Evolutionary conservation across 176 grass and related monocot species (phyloP).

Genomic region (Dactylis glomerata): DNA sequence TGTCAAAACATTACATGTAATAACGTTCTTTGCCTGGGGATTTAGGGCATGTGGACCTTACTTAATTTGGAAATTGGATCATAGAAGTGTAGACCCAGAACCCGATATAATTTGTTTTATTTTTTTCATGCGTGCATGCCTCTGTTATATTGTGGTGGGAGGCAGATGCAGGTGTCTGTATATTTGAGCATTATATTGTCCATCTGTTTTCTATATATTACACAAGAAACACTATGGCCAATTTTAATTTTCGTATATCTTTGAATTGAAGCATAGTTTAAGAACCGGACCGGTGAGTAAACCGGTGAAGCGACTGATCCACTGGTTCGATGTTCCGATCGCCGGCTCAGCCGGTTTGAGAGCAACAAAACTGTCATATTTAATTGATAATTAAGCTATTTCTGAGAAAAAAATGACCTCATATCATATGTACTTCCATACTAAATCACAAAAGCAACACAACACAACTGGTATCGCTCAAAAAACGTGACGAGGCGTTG

Average conservation of each 20-base stretch:
- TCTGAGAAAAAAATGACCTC: too few relatives aligned
- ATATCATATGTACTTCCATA: too few relatives aligned
- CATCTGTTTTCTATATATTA: slow-evolving; percentile 1
- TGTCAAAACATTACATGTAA: not conserved
- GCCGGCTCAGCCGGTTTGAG: too few relatives aligned
- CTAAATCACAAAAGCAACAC: too few relatives aligned
- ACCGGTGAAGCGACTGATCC: too few relatives aligned
- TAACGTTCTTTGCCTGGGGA: not conserved
- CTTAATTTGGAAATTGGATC: not conserved
- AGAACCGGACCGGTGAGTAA: too few relatives aligned
- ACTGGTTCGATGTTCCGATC: too few relatives aligned
- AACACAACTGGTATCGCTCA: too few relatives aligned
- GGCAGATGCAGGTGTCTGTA: not conserved
- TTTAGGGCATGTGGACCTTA: not conserved
- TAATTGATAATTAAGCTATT: too few relatives aligned
- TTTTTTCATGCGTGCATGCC: not conserved
- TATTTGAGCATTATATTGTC: not conserved
- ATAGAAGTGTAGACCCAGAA: not conserved
- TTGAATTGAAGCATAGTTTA: too few relatives aligned
- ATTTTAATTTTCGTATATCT: not conserved
- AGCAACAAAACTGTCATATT: too few relatives aligned
- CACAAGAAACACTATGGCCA: not conserved
- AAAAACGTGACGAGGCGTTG: too few relatives aligned
- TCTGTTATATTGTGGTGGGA: not conserved
- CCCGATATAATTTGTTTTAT: not conserved